phyloP scores from a whole-genome alignment of 768 basidiomycete species.

The Tylopilus felleus region DNA sequence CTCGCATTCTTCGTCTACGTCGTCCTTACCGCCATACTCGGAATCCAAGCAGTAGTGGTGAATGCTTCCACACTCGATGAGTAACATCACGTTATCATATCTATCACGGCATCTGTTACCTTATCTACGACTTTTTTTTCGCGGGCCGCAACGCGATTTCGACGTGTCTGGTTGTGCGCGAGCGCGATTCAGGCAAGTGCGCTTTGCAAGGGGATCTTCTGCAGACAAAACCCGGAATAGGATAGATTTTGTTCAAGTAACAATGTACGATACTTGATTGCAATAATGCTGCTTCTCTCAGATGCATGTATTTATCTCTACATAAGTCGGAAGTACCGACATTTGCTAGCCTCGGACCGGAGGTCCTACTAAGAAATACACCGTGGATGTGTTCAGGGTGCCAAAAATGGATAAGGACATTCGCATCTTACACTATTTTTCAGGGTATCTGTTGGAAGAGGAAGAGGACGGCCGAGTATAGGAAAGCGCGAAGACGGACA shows the following conservation, averaged over 20 bases:
- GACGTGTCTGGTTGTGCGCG: background rate
- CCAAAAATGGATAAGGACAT: too few species aligned
- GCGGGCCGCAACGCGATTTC: background rate
- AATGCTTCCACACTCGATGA: conserved; percentile 1
- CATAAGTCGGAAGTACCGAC: background rate
- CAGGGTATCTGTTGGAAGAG: too few species aligned
- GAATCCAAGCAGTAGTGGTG: conserved; percentile 24
- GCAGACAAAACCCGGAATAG: conserved; percentile 1
- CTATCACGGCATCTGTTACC: conserved; percentile 21
- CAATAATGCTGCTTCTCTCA: background rate
- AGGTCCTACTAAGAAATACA: too few species aligned
- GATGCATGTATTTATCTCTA: background rate
- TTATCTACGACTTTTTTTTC: conserved; percentile 12
- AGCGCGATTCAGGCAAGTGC: background rate
- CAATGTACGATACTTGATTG: conserved; percentile 13
- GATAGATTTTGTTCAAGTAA: conserved; percentile 22
- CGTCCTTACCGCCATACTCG: conserved; percentile 43
- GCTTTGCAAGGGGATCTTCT: background rate
- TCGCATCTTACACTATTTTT: too few species aligned
- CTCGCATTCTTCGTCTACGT: conserved; percentile 37
- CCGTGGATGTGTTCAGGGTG: too few species aligned
- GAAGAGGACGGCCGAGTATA: too few species aligned
- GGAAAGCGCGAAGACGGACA: too few species aligned
- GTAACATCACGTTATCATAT: conserved; percentile 12
- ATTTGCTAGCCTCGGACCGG: background rate